Base-by-base conservation (phyloP, 225 moss, liverwort and hornwort genomes). In the Rhytidiadelphus loreus region DNA sequence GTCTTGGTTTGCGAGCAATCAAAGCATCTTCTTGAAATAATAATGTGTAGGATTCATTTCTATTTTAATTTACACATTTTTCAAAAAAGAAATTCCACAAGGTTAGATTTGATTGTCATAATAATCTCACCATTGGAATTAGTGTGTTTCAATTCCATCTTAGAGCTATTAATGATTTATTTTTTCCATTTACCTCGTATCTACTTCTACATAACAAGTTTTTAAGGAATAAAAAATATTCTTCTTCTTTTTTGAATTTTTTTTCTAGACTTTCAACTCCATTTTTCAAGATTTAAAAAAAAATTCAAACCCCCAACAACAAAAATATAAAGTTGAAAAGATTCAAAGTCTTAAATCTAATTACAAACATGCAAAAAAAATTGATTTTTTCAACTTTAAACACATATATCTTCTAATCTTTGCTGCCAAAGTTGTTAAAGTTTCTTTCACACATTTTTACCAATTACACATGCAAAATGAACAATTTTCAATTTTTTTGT, bases 351-450 rank as follows among this genome's bases (percentile, higher is more conserved):
- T 69, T 8, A 4, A 69, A 13, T 39, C 24, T 13, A 68, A 4
- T 68, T 11, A 22, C 8, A 14, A 69, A 39, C 2, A 13, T 69
- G 24, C 1, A 24, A 23, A 24, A 13, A 7, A 11, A 4, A 6
- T 24, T 24, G 1, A 18, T 41, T 70, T 70, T 4, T 8, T 41
- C 15, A 5, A 41, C 9, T 41, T 70, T 8, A 4, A 15, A 70
- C 0, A 3, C 0, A 70, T 0, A 41, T 41, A 25, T 25, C 25
- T 70, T 70, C 5, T 8, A 41, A 70, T 26, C 23, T 26, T 4
- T 2, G 0, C 0, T 3, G 5, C 0, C 17, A 70, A 39, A 39
- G 2, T 41, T 41, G 13, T 1, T 25, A 9, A 70, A 41, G 25
- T 25, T 70, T 70, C 8, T 41, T 69, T 1, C 1, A 41, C 5